Conservation (phyloP, 2,329 filamentous ascomycete species). For the Periconia digitata region DNA sequence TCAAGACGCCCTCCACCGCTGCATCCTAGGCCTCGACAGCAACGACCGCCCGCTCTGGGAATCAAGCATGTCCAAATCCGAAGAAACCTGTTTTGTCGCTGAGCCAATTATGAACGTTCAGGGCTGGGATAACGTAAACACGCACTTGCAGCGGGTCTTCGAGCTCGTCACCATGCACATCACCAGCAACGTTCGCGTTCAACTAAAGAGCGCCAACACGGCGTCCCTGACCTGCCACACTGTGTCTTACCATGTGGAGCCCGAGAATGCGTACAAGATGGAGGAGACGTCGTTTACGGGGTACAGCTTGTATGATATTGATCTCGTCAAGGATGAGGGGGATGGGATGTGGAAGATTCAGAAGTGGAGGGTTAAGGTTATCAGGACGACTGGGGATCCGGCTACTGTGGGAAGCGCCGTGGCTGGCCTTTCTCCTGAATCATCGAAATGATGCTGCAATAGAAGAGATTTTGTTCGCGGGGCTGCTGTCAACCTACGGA, state of each 20-base stretch:
- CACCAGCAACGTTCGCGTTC: slow-evolving; percentile 25
- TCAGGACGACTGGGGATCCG: slow-evolving; percentile 22
- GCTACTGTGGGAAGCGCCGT: neutral
- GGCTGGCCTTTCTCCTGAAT: too few relatives aligned
- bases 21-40: slow-evolving; percentile 24
- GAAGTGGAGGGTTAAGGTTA: slow-evolving; percentile 26
- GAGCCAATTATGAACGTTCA: slow-evolving; percentile 12
- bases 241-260: slow-evolving; percentile 22
- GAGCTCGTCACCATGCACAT: slow-evolving; percentile 23
- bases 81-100: slow-evolving; percentile 18
- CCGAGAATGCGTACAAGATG: slow-evolving; percentile 17
- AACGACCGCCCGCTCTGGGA: slow-evolving; percentile 21
- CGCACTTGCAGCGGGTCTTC: slow-evolving; percentile 18
- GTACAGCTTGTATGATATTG: slow-evolving; percentile 21
- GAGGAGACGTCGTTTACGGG: slow-evolving; percentile 24
- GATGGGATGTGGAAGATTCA: slow-evolving; percentile 28
- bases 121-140: slow-evolving; percentile 19
- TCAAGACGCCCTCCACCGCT: slow-evolving; percentile 25
- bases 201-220: slow-evolving; percentile 13
- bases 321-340: slow-evolving; percentile 15
- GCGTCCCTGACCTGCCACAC: slow-evolving; percentile 22
- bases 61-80: slow-evolving; percentile 19
- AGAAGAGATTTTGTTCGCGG: too few relatives aligned
- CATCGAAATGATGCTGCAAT: too few relatives aligned
- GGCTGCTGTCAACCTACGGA: too few relatives aligned